phyloP scores from a whole-genome alignment of 371 early-diverging fungal genomes.

The Polyrhizophydium stewartii region DNA sequence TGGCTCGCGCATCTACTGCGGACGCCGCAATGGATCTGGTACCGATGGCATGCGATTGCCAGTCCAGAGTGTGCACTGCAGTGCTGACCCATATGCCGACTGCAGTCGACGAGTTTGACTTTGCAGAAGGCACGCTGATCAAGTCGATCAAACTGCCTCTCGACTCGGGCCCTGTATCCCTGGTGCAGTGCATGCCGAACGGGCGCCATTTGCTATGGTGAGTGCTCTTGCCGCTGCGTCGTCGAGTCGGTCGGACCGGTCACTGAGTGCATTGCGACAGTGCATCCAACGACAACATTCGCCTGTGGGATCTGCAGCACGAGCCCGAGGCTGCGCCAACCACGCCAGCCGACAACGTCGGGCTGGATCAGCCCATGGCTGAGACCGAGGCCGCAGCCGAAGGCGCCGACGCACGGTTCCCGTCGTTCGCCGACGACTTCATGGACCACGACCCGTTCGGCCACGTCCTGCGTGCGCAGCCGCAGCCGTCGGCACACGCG shows the following conservation, averaged over 20 bases:
- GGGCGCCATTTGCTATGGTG: conserved; percentile 81
- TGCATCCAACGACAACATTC: conserved; percentile 88
- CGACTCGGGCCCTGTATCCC: conserved; percentile 87
- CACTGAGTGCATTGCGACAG: conserved; percentile 30
- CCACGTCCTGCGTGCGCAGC: neutral
- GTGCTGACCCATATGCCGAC: neutral
- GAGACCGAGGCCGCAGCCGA: neutral
- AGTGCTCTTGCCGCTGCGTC: neutral
- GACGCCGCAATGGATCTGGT: conserved; percentile 60
- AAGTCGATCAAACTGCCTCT: conserved; percentile 77
- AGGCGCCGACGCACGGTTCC: neutral
- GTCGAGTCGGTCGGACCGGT: neutral
- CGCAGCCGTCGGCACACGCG: neutral
- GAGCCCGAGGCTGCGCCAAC: neutral
- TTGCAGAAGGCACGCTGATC: conserved; percentile 58
- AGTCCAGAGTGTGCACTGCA: too few relatives aligned
- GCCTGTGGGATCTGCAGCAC: conserved; percentile 74
- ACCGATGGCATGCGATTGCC: too few relatives aligned
- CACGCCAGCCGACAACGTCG: neutral
- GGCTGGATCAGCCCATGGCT: neutral
- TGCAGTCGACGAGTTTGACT: conserved; percentile 84
- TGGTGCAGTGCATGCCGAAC: conserved; percentile 73
- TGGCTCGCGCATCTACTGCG: conserved; percentile 27
- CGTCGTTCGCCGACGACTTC: neutral
- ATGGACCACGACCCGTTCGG: conserved; percentile 1